phyloP scores from a whole-genome alignment of 257 asterid species.

The Solanum chiquidenum region DNA sequence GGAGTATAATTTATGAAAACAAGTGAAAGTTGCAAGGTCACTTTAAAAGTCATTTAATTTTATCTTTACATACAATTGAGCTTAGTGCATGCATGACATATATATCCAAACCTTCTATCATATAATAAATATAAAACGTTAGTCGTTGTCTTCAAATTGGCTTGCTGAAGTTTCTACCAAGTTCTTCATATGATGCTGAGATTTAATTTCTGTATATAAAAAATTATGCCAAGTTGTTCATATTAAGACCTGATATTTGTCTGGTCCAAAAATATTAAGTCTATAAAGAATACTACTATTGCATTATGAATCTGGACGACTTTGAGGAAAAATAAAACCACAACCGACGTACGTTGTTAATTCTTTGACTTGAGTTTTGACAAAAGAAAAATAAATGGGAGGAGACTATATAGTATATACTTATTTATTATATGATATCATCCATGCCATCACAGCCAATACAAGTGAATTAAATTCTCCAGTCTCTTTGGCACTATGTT shows the following conservation, averaged over 20 bases:
- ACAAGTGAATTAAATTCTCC: neutral
- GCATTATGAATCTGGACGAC: neutral
- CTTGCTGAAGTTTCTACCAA: neutral
- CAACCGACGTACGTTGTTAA: neutral
- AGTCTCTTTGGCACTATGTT: neutral
- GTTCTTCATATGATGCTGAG: neutral
- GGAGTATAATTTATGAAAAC: too few relatives aligned
- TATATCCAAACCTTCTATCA: neutral
- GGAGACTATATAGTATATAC: neutral
- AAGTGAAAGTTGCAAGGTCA: too few relatives aligned
- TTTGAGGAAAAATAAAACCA: neutral
- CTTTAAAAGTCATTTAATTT: too few relatives aligned
- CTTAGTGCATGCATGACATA: neutral
- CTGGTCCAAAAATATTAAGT: neutral
- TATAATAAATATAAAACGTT: neutral
- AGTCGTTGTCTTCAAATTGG: neutral
- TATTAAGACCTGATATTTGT: neutral
- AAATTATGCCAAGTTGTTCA: neutral
- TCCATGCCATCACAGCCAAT: neutral
- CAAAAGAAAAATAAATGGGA: neutral
- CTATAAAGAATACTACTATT: neutral
- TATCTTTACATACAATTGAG: neutral
- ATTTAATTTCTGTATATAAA: neutral
- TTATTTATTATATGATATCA: neutral
- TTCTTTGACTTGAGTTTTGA: neutral